These are phyloP conservation scores for Capsicum rhomboideum DNA, from an alignment of 257 asterid species.

Conservation along the genomic window DNA sequence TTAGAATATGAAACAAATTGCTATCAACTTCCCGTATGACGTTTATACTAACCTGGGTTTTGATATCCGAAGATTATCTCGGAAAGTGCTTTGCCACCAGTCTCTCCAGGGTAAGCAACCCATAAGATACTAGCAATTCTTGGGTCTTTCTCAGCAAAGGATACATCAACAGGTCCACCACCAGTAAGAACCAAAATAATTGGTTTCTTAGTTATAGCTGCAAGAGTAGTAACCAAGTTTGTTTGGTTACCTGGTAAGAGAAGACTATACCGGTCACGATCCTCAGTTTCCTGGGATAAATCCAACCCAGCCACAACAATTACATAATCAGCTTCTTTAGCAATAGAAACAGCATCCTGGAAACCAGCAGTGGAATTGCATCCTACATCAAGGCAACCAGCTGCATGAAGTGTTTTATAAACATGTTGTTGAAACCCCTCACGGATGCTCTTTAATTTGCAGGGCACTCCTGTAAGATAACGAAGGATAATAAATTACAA, in stretches of 20 bases:
- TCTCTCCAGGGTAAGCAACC: constrained; percentile 98
- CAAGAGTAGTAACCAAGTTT: constrained; percentile 45
- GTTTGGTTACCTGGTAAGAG: constrained; percentile 84
- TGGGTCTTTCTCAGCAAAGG: constrained; percentile 57
- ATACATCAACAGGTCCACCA: constrained; percentile 86
- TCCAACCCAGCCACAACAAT: constrained; percentile 76
- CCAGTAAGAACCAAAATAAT: constrained; percentile 71
- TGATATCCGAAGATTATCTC: constrained; percentile 72
- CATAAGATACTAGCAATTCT: constrained; percentile 69
- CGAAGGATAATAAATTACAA: neutral
- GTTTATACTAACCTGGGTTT: constrained; percentile 60
- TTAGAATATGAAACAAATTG: neutral
- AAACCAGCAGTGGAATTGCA: constrained; percentile 59
- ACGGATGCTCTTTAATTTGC: constrained; percentile 55
- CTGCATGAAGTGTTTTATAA: constrained; percentile 40
- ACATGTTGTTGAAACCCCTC: constrained; percentile 45
- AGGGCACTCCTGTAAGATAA: constrained; percentile 54
- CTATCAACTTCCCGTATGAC: neutral
- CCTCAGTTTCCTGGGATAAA: constrained; percentile 83
- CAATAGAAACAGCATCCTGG: constrained; percentile 48
- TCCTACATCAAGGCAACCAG: constrained; percentile 60
- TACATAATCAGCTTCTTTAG: constrained; percentile 57
- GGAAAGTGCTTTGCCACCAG: constrained; percentile 76
- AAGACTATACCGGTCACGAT: constrained; percentile 80
- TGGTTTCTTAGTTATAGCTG: constrained; percentile 57